Evolutionary conservation across 2,329 filamentous ascomycete species (phyloP), one percentile per base, ranked within the genome.

Genomic region (Alternaria viburni): DNA sequence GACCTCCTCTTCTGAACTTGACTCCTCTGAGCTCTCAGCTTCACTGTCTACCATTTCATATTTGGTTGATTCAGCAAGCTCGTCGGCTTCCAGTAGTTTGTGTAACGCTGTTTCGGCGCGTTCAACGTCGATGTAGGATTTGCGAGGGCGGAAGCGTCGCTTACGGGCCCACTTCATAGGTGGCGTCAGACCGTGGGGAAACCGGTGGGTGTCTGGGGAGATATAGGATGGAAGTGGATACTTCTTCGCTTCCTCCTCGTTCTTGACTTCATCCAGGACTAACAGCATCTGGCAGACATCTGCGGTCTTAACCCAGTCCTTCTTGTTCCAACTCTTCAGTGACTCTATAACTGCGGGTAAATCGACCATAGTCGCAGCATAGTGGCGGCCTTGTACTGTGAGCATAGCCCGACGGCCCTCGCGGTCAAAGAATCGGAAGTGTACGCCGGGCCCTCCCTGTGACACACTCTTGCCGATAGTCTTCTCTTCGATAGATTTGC

Each of bases 251-350:
- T 84, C 81, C 3, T 84, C 82, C 76, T 87, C 78, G 75, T 80
- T 89, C 50, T 84, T 82, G 17, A 95, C 90, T 30, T 81, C 83
- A 9, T 91, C 90, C 61, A 93, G 87, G 2, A 95, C 91, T 8
- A 96, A 82, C 36, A 97, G 86, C 91, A 97, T 96, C 82, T 97
- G 93, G 70, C 91, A 93, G 32, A 97, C 88, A 75, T 97, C 93
- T 30, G 92, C 91, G 9, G 92, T 91, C 82, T 97, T 97, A 83
- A 94, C 93, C 84, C 94, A 93, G 17, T 90, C 78, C 74, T 92
- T 93, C 74, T 90, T 90, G 77, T 97, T 93, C 92, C 93, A 97
- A 62, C 91, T 94, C 84, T 97, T 97, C 91, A 96, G 93, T 8
- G 90, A 91, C 77, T 97, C 93, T 6, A 94, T 90, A 61, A 97